Conservation (phyloP, 1,284 basidiomycete genomes). For the Sporisorium exsertum region DNA sequence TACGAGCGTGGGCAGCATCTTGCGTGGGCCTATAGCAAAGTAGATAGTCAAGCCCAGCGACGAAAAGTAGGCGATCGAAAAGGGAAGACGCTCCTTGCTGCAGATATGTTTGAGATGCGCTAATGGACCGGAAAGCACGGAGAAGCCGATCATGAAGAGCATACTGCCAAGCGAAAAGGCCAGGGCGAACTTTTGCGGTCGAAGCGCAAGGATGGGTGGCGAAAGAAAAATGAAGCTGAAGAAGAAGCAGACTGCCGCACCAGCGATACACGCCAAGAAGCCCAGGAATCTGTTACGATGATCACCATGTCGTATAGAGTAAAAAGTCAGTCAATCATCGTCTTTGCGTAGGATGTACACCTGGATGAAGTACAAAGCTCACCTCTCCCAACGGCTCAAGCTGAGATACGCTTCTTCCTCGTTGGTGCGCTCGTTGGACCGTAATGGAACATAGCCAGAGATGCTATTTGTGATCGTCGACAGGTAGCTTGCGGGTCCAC, state of each 20-base stretch:
- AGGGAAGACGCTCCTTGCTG: constrained; percentile 72
- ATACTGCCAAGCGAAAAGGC: constrained; percentile 65
- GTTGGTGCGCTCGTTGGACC: constrained; percentile 83
- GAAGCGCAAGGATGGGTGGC: constrained; percentile 76
- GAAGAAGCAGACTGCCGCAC: constrained; percentile 93
- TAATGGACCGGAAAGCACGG: constrained; percentile 64
- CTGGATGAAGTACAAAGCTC: constrained; percentile 5
- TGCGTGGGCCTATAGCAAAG: constrained; percentile 65
- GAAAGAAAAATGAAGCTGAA: constrained; percentile 88
- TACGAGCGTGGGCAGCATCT: constrained; percentile 60
- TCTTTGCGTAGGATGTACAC: neutral
- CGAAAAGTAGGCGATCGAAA: constrained; percentile 72
- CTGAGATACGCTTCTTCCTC: constrained; percentile 91
- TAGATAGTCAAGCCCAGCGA: constrained; percentile 66
- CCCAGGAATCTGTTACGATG: constrained; percentile 76
- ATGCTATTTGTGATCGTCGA: constrained; percentile 73
- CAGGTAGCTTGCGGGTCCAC: constrained; percentile 40
- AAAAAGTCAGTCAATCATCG: neutral
- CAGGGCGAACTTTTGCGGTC: constrained; percentile 67
- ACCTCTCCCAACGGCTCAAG: constrained; percentile 67
- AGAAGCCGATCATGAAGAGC: constrained; percentile 67
- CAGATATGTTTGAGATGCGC: constrained; percentile 65
- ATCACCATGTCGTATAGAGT: neutral
- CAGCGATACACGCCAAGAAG: constrained; percentile 90
- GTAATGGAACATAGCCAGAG: constrained; percentile 84